Conservation (phyloP, 1,284 basidiomycete genomes). For the Polyporus tsugae region DNA sequence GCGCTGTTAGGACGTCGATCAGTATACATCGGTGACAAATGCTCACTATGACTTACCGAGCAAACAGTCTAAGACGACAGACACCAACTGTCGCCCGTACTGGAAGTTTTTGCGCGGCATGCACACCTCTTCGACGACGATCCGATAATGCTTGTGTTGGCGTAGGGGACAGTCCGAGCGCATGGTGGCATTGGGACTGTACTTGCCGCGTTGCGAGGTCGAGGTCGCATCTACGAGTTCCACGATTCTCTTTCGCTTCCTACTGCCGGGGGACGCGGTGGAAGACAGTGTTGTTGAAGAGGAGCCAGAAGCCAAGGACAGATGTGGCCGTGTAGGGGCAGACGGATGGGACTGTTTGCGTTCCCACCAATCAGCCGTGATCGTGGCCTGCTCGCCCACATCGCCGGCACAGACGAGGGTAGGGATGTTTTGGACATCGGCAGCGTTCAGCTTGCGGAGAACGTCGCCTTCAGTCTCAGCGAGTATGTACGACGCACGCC, state of each 20-base stretch:
- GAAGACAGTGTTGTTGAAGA: too few relatives aligned
- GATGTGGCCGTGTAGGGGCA: too few relatives aligned
- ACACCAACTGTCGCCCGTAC: slow-evolving; percentile 9
- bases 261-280: too few relatives aligned
- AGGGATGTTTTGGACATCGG: neutral
- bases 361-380: too few relatives aligned
- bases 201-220: too few relatives aligned
- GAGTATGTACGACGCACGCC: slow-evolving; percentile 1
- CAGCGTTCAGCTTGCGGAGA: slow-evolving; percentile 7
- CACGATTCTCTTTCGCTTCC: neutral
- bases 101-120: slow-evolving; percentile 13
- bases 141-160: slow-evolving; percentile 22
- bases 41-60: slow-evolving; percentile 23
- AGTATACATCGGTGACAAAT: too few relatives aligned
- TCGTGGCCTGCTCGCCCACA: slow-evolving; percentile 4
- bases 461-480: slow-evolving; percentile 12
- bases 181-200: too few relatives aligned
- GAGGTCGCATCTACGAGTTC: too few relatives aligned
- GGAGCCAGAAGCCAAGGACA: too few relatives aligned
- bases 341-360: too few relatives aligned
- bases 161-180: too few relatives aligned
- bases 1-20: neutral
- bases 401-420: slow-evolving; percentile 18
- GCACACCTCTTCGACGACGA: slow-evolving; percentile 22
- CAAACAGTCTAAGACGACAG: slow-evolving; percentile 15